Percentiles rank a stretch among this genome's conserved stretches.
phyloP scores from a whole-genome alignment of 176 grass and related monocot genomes.

The Dactylis glomerata region DNA sequence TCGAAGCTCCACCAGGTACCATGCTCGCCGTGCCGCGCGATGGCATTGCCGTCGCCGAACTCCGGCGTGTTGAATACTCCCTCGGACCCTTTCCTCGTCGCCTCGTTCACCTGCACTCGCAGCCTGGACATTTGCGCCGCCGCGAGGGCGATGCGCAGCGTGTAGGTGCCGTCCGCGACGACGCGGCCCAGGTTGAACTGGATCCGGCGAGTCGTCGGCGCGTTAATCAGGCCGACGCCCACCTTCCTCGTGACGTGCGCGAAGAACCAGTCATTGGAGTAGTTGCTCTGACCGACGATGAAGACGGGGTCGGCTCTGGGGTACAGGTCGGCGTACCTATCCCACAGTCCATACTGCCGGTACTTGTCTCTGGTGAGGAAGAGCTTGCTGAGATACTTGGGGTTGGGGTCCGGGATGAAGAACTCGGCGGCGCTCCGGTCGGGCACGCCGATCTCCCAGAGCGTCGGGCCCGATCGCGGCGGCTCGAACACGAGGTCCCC shows the following conservation, averaged over 20 bases:
- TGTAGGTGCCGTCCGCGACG: slow-evolving; percentile 25
- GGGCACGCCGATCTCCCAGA: slow-evolving; percentile 84
- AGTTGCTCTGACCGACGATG: slow-evolving; percentile 47
- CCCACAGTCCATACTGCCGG: slow-evolving; percentile 88
- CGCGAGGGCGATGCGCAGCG: slow-evolving; percentile 45
- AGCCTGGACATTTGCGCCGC: slow-evolving; percentile 43
- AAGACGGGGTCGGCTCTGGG: slow-evolving; percentile 49
- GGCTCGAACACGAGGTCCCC: slow-evolving; percentile 57
- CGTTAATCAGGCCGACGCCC: background rate
- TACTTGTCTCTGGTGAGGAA: slow-evolving; percentile 54
- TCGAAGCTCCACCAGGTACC: slow-evolving; percentile 51
- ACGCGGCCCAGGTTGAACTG: slow-evolving; percentile 30
- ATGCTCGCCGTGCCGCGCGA: slow-evolving; percentile 55
- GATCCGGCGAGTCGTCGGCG: slow-evolving; percentile 47
- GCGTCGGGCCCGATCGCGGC: slow-evolving; percentile 57
- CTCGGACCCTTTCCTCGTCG: background rate
- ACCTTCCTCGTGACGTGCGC: slow-evolving; percentile 64
- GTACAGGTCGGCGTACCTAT: slow-evolving; percentile 69
- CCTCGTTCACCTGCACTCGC: slow-evolving; percentile 32
- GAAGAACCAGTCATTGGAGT: slow-evolving; percentile 84
- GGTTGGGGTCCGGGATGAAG: slow-evolving; percentile 57
- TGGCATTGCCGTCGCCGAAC: slow-evolving; percentile 57
- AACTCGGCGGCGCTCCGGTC: slow-evolving; percentile 75
- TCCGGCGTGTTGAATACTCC: slow-evolving; percentile 29
- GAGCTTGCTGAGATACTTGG: slow-evolving; percentile 49